Evolutionary conservation across 1,139 yeast genomes (phyloP).

Genomic region (Taiozyma onychis): DNA sequence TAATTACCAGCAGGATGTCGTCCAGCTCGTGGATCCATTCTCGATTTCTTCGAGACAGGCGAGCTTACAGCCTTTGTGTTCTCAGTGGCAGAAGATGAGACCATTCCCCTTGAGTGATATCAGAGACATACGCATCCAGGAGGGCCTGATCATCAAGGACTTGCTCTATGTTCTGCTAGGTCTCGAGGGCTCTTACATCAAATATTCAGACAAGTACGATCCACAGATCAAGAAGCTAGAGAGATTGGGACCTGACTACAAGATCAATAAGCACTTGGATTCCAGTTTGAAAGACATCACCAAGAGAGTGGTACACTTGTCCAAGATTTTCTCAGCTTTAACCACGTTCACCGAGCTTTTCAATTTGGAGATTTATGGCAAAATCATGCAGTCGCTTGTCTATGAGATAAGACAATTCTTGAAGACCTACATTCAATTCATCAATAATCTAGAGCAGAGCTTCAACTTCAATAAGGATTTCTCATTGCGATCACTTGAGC

Average conservation of each 20-base stretch:
- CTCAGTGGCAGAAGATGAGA: conserved; percentile 28
- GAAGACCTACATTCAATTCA: conserved; percentile 37
- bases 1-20: conserved; percentile 8
- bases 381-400: conserved; percentile 70
- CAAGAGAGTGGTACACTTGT: conserved; percentile 52
- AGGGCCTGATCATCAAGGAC: conserved; percentile 67
- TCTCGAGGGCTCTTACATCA: conserved; percentile 70
- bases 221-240: conserved; percentile 32
- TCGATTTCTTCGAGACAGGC: conserved; percentile 22
- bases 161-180: conserved; percentile 66
- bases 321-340: conserved; percentile 56
- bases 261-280: conserved; percentile 67
- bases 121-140: conserved; percentile 50
- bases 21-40: conserved; percentile 7
- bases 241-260: conserved; percentile 68
- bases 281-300: conserved; percentile 71
- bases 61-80: conserved; percentile 29
- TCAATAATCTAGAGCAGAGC: conserved; percentile 50
- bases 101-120: conserved; percentile 42
- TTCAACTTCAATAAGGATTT: conserved; percentile 40
- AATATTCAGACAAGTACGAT: conserved; percentile 60
- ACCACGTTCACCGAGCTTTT: conserved; percentile 52
- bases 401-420: conserved; percentile 48
- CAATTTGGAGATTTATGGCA: conserved; percentile 53
- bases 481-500: conserved; percentile 45